Evolutionary conservation across 2,329 filamentous ascomycete species (phyloP).

Genomic region (Ophiostoma sp.): DNA sequence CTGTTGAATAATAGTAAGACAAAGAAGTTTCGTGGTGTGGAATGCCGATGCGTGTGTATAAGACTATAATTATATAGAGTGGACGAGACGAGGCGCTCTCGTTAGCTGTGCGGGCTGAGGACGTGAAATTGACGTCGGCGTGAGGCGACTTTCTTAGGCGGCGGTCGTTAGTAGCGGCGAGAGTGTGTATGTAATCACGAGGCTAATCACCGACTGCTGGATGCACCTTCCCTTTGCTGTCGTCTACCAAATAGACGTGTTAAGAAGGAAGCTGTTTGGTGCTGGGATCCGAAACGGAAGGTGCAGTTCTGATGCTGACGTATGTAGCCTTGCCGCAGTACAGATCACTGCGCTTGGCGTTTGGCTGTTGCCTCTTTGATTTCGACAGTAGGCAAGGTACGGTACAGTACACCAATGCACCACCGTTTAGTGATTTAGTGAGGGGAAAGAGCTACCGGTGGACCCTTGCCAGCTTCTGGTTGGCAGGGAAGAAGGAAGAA

Average conservation of each 20-base stretch:
- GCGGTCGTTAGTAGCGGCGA: neutral
- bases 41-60: neutral
- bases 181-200: constrained; percentile 3
- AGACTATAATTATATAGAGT: neutral
- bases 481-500: constrained; percentile 9
- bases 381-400: no score
- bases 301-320: neutral
- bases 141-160: neutral
- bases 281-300: neutral
- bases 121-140: neutral
- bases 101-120: neutral
- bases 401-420: neutral
- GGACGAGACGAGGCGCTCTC: neutral
- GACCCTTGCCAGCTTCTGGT: constrained; percentile 8
- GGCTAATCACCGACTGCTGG: constrained; percentile 2
- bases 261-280: neutral
- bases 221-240: constrained; percentile 7
- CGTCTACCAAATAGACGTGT: neutral
- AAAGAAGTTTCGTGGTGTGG: neutral
- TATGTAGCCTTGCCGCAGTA: constrained; percentile 28
- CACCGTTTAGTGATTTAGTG: neutral
- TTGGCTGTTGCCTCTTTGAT: neutral
- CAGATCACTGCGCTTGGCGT: neutral
- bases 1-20: neutral
- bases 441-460: constrained; percentile 12